Evolutionary conservation across 1,139 yeast species (phyloP).

Genomic region (Geotrichum klebahnii): DNA sequence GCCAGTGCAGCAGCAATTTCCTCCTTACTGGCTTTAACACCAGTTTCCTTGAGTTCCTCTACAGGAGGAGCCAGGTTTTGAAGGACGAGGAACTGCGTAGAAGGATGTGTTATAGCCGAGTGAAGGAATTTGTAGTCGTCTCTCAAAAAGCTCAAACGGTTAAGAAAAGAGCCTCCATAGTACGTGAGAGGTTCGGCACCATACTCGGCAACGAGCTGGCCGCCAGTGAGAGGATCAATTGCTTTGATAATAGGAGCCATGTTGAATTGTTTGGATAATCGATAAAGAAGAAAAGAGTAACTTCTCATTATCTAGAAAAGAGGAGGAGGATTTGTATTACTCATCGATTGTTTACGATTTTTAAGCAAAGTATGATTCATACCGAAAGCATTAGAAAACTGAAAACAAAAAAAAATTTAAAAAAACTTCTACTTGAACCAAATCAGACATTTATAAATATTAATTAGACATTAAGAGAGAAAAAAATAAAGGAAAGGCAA

Average conservation of each 20-base stretch:
- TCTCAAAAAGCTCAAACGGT: slow-evolving; percentile 75
- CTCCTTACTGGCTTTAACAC: neutral
- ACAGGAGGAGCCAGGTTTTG: slow-evolving; percentile 37
- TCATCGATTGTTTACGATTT: neutral
- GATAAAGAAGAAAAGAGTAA: neutral
- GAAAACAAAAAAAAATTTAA: neutral
- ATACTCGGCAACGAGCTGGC: slow-evolving; percentile 16
- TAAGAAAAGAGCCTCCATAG: slow-evolving; percentile 57
- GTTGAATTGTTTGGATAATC: neutral
- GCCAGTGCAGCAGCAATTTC: slow-evolving; percentile 14
- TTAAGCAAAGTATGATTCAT: no score
- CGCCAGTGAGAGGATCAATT: slow-evolving; percentile 3
- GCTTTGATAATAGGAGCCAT: neutral
- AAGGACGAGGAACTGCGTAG: slow-evolving; percentile 57
- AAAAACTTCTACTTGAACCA: neutral
- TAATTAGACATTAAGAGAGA: slow-evolving; percentile 14
- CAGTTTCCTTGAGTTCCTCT: slow-evolving; percentile 22
- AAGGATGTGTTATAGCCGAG: slow-evolving; percentile 49
- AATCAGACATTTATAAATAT: slow-evolving; percentile 7
- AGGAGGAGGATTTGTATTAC: neutral
- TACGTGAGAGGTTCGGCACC: slow-evolving; percentile 31
- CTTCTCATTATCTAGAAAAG: neutral
- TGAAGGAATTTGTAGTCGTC: slow-evolving; percentile 59
- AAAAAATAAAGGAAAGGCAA: neutral
- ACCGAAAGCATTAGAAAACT: neutral